Base-by-base conservation (phyloP, 1,284 basidiomycete genomes). In the Trichosporon inkin region DNA sequence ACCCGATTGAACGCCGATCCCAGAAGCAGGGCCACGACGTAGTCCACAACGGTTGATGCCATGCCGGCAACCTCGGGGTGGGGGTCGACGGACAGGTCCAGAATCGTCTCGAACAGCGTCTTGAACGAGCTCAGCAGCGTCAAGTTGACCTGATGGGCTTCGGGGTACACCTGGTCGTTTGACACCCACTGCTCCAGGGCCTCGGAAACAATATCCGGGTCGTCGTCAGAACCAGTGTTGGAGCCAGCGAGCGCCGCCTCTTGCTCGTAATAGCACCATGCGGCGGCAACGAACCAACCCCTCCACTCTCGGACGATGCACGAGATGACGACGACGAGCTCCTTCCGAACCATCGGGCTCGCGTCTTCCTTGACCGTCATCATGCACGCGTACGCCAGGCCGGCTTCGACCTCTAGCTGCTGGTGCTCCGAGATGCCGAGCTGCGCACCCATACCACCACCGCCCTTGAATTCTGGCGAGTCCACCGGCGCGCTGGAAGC, bases 271-370 rank as follows among this genome's bases (percentile, higher is more conserved):
- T 94, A 93, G 24, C 92, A 80, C 92, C 95, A 98, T 0, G 95
- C 93, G 58, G 94, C 95, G 35, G 94, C 86, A 52, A 95, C 90
- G 69, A 98, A 93, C 81, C 92, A 92, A 10, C 95, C 94, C 62
- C 92, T 82, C 90, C 94, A 98, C 77, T 97, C 93, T 73, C 92
- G 89, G 14, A 95, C 93, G 20, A 99, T 81, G 67, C 92, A 92
- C 68, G 90, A 94, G 55, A 98, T 87, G 40, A 98, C 83, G 37
- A 97, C 85, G 37, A 98, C 83, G 11, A 98, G 81, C 76, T 99
- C 96, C 78, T 97, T 97, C 63, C 96, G 82, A 7, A 95, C 94
- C 85, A 97, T 90, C 0, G 96, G 95, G 64, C 90, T 93, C 2
- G 91, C 95, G 73, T 99, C 95, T 58, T 93, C 90, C 75, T 90